Conservation (phyloP, 768 basidiomycete species). For the Cubamyces sp. region DNA sequence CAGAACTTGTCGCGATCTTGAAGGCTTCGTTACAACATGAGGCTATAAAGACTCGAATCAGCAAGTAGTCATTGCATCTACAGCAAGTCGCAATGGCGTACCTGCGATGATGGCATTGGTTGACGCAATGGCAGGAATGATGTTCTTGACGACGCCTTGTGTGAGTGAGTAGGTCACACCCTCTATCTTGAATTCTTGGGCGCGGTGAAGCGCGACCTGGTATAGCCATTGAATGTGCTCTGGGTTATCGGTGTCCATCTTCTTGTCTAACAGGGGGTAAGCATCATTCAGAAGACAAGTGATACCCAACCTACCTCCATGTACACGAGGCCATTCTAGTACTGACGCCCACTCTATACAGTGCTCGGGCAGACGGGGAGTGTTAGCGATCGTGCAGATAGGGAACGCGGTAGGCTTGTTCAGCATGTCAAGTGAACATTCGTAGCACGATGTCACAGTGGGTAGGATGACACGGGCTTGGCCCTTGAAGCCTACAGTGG, state of each 20-base stretch:
- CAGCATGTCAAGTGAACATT: slow-evolving; percentile 97
- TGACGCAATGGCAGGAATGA: slow-evolving; percentile 98
- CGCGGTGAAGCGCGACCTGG: slow-evolving; percentile 76
- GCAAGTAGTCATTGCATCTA: neutral
- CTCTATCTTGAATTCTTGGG: slow-evolving; percentile 94
- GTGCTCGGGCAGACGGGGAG: slow-evolving; percentile 96
- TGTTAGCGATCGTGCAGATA: slow-evolving; percentile 99
- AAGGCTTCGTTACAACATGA: slow-evolving; percentile 99
- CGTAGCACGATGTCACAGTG: slow-evolving; percentile 94
- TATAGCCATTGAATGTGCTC: slow-evolving; percentile 97
- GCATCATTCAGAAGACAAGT: neutral
- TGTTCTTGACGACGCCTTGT: slow-evolving; percentile 99
- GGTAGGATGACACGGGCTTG: slow-evolving; percentile 97
- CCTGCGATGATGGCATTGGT: slow-evolving; percentile 99
- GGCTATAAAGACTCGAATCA: slow-evolving; percentile 48
- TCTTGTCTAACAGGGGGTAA: slow-evolving; percentile 69
- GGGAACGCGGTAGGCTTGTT: slow-evolving; percentile 97
- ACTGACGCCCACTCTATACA: slow-evolving; percentile 99
- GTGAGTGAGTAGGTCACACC: slow-evolving; percentile 98
- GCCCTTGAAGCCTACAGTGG: slow-evolving; percentile 86
- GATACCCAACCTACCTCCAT: slow-evolving; percentile 63
- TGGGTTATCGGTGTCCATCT: slow-evolving; percentile 96
- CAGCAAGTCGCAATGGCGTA: slow-evolving; percentile 35
- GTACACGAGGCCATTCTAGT: slow-evolving; percentile 95
- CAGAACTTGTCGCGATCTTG: slow-evolving; percentile 96